Base-by-base conservation (phyloP, 345 rosid genomes). In the Eucalyptus pauciflora region DNA sequence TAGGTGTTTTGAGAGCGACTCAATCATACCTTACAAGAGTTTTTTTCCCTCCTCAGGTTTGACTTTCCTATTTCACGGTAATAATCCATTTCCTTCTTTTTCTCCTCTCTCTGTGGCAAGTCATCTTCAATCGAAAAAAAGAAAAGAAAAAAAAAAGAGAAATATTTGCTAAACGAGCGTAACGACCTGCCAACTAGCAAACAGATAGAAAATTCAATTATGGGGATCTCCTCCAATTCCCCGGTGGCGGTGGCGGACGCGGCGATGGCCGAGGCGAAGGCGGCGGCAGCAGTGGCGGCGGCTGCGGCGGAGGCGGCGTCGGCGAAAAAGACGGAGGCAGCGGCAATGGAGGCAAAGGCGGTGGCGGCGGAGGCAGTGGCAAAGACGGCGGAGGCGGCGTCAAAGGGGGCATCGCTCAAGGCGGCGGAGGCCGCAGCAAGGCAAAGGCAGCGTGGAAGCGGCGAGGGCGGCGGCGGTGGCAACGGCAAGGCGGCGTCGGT, bases 161-260 rank as follows among this genome's bases (percentile, higher is more conserved):
- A 86, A 89, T 92, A 54, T 92, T 92, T 85, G 92, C 87, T 89
- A 76, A 81, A 92, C 6, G 14, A 1, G 49, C 3, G 87, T 50
- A 54, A 93, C 12, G 51, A 67, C 86, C 8, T 4, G 1, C 46
- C 81, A 71, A 17, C 81, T 8, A 10, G 46, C 46, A 18, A 37
- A 71, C 46, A 37, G 5, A 18, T 0, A 8, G 2, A 54, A 3
- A 54, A 16, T 51, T 6, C 54, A 16, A 51, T 17, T 16, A 54
- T 54, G 58, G 1, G 10, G 25, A 54, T 3, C 58, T 7, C 25
- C 58, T 3, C 8, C 10, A 18, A 1, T 54, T 7, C 4, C 2
- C 4, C 24, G 3, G 3, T 7, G 52, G 52, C 18, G 6, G 18
- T 3, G 52, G 52, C 52, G 1, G 18, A 15, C 1, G 7, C 18